Base-by-base conservation (phyloP, 2,329 filamentous ascomycete species). In the Fonsecaea pedrosoi region DNA sequence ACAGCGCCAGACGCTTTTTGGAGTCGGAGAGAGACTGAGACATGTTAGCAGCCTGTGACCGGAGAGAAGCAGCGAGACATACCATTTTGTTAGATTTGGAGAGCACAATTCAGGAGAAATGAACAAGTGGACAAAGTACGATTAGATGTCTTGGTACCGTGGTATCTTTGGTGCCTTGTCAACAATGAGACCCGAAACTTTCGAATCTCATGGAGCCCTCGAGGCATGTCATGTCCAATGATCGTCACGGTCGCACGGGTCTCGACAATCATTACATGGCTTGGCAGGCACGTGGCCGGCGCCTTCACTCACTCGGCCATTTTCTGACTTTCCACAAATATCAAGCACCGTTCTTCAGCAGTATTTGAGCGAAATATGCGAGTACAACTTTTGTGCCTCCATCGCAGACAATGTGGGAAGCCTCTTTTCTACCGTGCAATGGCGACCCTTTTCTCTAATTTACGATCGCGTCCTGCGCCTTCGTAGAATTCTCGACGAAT, bases 1-100 rank as follows among this genome's bases (percentile, higher is more conserved):
- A 92, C 78, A 99, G 92, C 79, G 95, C 95, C 71, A 99, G 90
- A 82, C 94, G 92, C 87, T 99, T 90, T 78, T 88, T 88, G 62
- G 87, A 87, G 72, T 85, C 83, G 72, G 68, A 63, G 60, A 70
- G 66, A 64, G 70, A 62, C 70, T 71, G 57, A 13, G 42, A 50
- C 15, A 15, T 21, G 45, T 50, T 50, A 50, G 45, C 18, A 30
- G 10, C 45, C 21, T 7, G 8, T 50, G 9, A 30, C 12, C 4
- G 10, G 5, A 10, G 15, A 25, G 45, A 21, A 12, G 9, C 45
- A 50, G 4, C 5, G 13, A 12, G 21, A 50, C 45, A 25, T 50
- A 50, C 45, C 45, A 50, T 50, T 25, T 30, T 50, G 18, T 10
- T 10, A 10, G 21, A 10, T 12, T 3, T 13, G 3, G 45, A 25